A percentile compares a stretch with the other conserved stretches of the same genome.
Evolutionary conservation across 1,139 yeast species (phyloP).

Genomic region (Blastobotrys malaysiensis): DNA sequence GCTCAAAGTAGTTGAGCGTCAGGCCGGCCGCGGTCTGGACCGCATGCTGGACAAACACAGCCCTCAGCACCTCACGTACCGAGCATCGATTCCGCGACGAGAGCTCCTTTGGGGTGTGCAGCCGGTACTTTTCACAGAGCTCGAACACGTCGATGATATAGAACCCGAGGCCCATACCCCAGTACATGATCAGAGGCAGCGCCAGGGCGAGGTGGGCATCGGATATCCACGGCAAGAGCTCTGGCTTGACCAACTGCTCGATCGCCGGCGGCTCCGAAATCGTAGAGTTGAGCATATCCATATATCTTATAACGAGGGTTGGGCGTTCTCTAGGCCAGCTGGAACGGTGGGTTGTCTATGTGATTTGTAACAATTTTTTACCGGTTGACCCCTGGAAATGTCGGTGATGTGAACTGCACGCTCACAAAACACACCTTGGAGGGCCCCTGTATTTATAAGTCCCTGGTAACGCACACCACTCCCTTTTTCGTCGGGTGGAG

Average conservation of each 20-base stretch:
- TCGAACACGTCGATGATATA: slow-evolving; percentile 68
- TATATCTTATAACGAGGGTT: no score
- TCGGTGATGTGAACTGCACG: background rate
- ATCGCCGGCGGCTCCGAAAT: slow-evolving; percentile 14
- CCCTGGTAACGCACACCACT: no score
- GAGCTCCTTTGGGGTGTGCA: slow-evolving; percentile 89
- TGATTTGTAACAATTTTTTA: background rate
- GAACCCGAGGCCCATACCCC: slow-evolving; percentile 71
- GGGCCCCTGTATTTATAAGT: background rate
- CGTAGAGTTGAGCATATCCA: background rate
- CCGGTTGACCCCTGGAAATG: background rate
- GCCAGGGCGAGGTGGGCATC: slow-evolving; percentile 71
- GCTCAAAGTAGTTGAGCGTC: slow-evolving; percentile 51
- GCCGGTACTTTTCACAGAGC: slow-evolving; percentile 74
- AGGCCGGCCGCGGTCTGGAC: slow-evolving; percentile 73
- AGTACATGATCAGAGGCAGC: slow-evolving; percentile 75
- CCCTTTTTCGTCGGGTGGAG: background rate
- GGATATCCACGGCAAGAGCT: slow-evolving; percentile 52
- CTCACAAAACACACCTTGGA: background rate
- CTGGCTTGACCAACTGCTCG: slow-evolving; percentile 11
- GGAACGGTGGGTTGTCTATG: no score
- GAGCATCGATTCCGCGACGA: slow-evolving; percentile 68
- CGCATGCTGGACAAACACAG: slow-evolving; percentile 77
- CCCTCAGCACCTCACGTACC: slow-evolving; percentile 61
- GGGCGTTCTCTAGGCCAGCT: no score